A percentile compares a stretch with the other conserved stretches of the same genome.
These are phyloP conservation scores for Fusarium buharicum DNA, from an alignment of 2,329 filamentous ascomycete species.

Conservation along the genomic window DNA sequence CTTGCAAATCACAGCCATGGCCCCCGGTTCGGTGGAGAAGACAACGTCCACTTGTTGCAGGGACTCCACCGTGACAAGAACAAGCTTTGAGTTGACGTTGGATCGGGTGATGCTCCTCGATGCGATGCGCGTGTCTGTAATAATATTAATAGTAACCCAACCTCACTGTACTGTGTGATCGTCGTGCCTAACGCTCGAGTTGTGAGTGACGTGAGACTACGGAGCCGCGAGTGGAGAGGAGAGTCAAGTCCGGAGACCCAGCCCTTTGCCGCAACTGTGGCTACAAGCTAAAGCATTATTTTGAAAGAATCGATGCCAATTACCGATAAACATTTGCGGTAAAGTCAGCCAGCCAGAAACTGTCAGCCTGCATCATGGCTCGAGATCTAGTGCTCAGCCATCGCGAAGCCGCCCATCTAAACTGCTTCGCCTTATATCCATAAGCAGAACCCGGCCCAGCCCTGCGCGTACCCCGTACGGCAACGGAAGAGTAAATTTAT, in stretches of 20 bases:
- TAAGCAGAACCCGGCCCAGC: slow-evolving; percentile 6
- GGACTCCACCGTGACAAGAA: slow-evolving; percentile 23
- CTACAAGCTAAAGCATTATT: not conserved
- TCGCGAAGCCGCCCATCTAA: slow-evolving; percentile 4
- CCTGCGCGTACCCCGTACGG: slow-evolving; percentile 21
- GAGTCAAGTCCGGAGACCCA: slow-evolving; percentile 1
- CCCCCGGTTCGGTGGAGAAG: slow-evolving; percentile 33
- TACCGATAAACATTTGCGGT: slow-evolving; percentile 18
- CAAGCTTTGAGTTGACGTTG: slow-evolving; percentile 30
- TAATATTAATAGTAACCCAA: slow-evolving; percentile 27
- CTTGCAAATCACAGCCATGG: slow-evolving; percentile 5
- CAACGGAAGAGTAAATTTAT: slow-evolving; percentile 23
- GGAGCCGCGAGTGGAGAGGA: slow-evolving; percentile 3
- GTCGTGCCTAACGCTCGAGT: slow-evolving; percentile 8
- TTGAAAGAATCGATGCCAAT: not conserved
- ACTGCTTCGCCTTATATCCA: slow-evolving; percentile 8
- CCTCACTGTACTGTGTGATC: slow-evolving; percentile 18
- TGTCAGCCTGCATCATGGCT: slow-evolving; percentile 20
- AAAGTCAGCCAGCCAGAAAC: slow-evolving; percentile 11
- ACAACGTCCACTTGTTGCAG: slow-evolving; percentile 20
- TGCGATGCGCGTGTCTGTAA: slow-evolving; percentile 5
- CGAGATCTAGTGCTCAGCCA: slow-evolving; percentile 12
- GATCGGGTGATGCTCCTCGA: slow-evolving; percentile 32
- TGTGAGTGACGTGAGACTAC: slow-evolving; percentile 37
- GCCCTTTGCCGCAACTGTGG: slow-evolving; percentile 21